Percentiles rank a stretch among this genome's conserved stretches.
These are phyloP conservation scores for Friedmanniomyces endolithicus DNA, from an alignment of 495 filamentous ascomycete genomes.

Conservation along the genomic window DNA sequence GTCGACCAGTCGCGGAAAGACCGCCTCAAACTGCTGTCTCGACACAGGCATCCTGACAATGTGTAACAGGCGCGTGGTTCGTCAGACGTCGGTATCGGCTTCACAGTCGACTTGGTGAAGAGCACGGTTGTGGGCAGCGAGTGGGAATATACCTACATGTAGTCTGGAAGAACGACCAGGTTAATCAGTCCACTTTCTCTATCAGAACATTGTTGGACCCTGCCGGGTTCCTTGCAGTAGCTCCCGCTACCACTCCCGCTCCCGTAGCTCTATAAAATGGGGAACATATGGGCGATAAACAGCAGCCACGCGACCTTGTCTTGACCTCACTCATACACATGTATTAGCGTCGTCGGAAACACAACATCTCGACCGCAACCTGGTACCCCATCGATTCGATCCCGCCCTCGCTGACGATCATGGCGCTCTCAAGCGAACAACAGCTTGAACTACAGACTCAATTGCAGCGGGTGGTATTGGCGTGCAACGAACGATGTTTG, in stretches of 20 bases:
- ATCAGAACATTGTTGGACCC: too few species aligned
- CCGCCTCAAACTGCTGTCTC: constrained; percentile 70
- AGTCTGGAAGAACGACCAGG: too few species aligned
- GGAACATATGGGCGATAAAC: too few species aligned
- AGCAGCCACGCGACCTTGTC: neutral
- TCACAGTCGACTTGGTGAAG: too few species aligned
- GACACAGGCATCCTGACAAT: constrained; percentile 40
- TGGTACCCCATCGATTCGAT: too few species aligned
- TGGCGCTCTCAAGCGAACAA: constrained; percentile 26
- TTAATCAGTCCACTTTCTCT: too few species aligned
- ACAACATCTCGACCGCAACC: too few species aligned
- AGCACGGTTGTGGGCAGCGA: too few species aligned
- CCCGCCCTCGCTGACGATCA: neutral
- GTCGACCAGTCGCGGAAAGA: constrained; percentile 70
- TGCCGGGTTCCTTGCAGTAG: neutral
- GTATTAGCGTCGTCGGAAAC: too few species aligned
- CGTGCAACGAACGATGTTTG: constrained; percentile 87
- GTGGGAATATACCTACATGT: too few species aligned
- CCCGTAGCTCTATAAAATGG: too few species aligned
- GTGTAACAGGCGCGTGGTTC: neutral
- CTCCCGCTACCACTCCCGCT: neutral
- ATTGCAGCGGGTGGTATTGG: constrained; percentile 71
- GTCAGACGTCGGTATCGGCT: too few species aligned
- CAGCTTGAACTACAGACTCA: constrained; percentile 42
- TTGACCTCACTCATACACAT: neutral